Base-by-base conservation (phyloP, 257 asterid species). In the Solanum okadae region DNA sequence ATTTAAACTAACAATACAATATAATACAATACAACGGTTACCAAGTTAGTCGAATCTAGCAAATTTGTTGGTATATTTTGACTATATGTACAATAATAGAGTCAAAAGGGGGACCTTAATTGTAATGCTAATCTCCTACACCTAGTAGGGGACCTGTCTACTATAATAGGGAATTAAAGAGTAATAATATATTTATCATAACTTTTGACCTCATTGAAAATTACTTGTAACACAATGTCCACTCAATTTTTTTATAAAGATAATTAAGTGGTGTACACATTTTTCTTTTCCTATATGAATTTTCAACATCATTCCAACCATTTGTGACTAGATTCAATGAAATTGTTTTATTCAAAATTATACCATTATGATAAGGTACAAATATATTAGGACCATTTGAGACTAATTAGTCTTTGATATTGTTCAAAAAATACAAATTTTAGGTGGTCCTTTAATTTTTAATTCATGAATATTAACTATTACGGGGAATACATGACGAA, bases 71-170 rank as follows among this genome's bases (percentile, higher is more conserved):
- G 68, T 81, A 49, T 42, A 81, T 49, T 67, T 29, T 49, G 67
- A 16, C 18, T 81, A 6, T 46, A 16, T 81, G 11, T 16, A 29
- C 86, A 35, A 35, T 35, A 84, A 12, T 84, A 40, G 25, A 84
- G 73, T 84, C 75, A 84, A 84, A 71, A 52, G 33, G 20, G 88
- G 88, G 88, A 83, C 70, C 84, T 83, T 85, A 56, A 70, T 72
- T 33, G 87, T 63, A 37, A 77, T 44, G 72, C 59, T 83, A 87
- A 44, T 33, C 59, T n/a, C 77, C 35, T 27, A 56, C 42, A n/a
- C 77, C 35, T 49, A 72, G 38, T 88, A 83, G 91, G 89, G 89
- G 91, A 89, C 91, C 89, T 83, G 25, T 87, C 86, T 83, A 86
- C 82, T 70, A 65, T 27, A 71, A 67, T 81, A 38, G 35, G 42